Evolutionary conservation across 306 rosid genomes (phyloP), one percentile per base, ranked within the genome.

Genomic region (Biancaea sappan): DNA sequence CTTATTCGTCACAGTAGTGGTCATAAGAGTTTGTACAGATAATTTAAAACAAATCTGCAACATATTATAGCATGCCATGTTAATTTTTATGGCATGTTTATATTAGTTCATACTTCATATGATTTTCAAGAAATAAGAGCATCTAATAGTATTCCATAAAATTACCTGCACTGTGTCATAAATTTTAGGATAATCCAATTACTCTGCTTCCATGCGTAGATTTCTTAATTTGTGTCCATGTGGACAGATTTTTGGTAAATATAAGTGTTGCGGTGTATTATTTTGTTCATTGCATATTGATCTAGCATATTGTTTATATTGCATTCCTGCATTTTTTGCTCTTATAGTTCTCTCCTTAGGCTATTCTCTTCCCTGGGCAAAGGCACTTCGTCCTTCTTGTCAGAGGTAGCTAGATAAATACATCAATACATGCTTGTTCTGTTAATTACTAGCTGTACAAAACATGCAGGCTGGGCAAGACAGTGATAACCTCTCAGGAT

Each of bases 401-500:
- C 58, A 28, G 18, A 67, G 19, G 10, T 44, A 8, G 46, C 47
- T 58, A 3, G 31, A 16, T 34, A 48, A 28, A 34, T 48, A 48
- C 16, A 31, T n/a, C 14, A 54, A 22, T 21, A 10, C 19, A 54
- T 56, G 47, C 53, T 46, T 28, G 34, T 35, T 41, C 34, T 80
- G 64, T 53, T 50, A 28, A 69, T 64, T 26, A 51, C 41, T 57
- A 28, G 15, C 40, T 56, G 51, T 66, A 75, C 68, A 52, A 51
- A 44, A 51, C 25, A 60, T 68, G 80, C 75, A 84, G 87, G 80
- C 56, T 84, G 34, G 66, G 87, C n/a, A 84, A 84, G 77, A 74
- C 72, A 53, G 77, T 78, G 37, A 81, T 83, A 61, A 77, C 81
- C 80, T 91, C 96, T 68, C 85, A 69, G 78, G 98, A 94, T 63